These are phyloP conservation scores for Hymenoscyphus infarciens DNA, from an alignment of 2,329 filamentous ascomycete species.

Conservation along the genomic window DNA sequence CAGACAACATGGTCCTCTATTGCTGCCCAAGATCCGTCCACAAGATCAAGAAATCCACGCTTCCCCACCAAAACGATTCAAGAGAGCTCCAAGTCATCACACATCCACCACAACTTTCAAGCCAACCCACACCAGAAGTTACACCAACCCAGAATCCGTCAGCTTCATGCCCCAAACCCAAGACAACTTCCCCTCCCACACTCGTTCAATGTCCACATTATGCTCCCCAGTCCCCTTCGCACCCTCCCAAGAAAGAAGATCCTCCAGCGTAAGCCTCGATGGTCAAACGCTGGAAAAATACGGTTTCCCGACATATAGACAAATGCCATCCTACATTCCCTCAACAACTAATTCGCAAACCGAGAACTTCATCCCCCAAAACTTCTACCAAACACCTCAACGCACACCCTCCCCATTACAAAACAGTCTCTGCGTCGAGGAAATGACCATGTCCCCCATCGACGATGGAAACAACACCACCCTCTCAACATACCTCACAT, in stretches of 20 bases:
- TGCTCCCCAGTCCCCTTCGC: conserved; percentile 34
- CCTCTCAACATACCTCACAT: conserved; percentile 73
- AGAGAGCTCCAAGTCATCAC: conserved; percentile 40
- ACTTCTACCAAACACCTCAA: conserved; percentile 34
- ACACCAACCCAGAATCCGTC: conserved; percentile 57
- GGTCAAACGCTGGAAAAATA: conserved; percentile 63
- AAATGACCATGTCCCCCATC: conserved; percentile 32
- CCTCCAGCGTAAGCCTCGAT: conserved; percentile 67
- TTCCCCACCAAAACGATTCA: conserved; percentile 51
- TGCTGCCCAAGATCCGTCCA: conserved; percentile 80
- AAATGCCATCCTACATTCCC: conserved; percentile 57
- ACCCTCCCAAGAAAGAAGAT: conserved; percentile 51
- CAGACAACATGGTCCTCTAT: conserved; percentile 71
- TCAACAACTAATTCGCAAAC: conserved; percentile 35
- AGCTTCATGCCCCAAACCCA: conserved; percentile 35
- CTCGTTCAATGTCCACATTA: conserved; percentile 31
- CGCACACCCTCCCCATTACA: conserved; percentile 45
- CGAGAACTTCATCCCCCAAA: conserved; percentile 46
- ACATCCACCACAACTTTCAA: conserved; percentile 37
- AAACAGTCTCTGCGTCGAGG: conserved; percentile 32
- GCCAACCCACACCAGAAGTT: conserved; percentile 53
- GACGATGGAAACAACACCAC: conserved; percentile 54
- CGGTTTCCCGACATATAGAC: conserved; percentile 81
- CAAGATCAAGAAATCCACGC: conserved; percentile 73
- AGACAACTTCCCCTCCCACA: conserved; percentile 30